Conservation (phyloP, 345 rosid genomes). For the Cardamine occulta region DNA sequence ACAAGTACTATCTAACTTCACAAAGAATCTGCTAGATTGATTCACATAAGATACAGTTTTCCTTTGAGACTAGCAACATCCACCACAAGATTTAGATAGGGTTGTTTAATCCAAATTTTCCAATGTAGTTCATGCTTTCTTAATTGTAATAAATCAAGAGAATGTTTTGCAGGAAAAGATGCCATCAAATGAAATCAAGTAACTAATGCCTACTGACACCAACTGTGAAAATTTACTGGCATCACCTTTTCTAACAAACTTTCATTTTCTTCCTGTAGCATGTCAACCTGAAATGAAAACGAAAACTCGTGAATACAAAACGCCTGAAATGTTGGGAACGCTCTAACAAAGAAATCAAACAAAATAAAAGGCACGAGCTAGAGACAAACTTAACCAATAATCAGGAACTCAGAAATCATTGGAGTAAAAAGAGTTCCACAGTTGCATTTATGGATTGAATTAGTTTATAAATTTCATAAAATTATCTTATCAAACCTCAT, state of each 20-base stretch:
- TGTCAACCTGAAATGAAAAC: conserved; percentile 67
- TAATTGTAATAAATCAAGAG: not conserved
- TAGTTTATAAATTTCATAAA: conserved; percentile 20
- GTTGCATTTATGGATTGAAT: not conserved
- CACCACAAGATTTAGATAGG: not conserved
- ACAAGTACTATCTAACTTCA: conserved; percentile 8
- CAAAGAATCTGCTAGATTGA: conserved; percentile 16
- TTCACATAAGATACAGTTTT: conserved; percentile 1
- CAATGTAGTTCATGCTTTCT: not conserved
- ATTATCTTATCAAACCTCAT: conserved; percentile 60
- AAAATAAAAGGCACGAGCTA: conserved; percentile 4
- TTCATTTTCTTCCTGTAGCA: conserved; percentile 77
- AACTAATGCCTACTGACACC: conserved; percentile 25
- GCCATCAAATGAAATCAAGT: not conserved
- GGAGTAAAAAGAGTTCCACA: conserved; percentile 6
- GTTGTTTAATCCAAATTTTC: not conserved
- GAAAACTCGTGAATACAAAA: conserved; percentile 19
- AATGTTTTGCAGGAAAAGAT: not conserved
- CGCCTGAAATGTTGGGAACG: not conserved
- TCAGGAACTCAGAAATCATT: conserved; percentile 11
- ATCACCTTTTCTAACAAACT: conserved; percentile 62
- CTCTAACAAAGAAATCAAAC: not conserved
- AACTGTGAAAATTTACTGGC: conserved; percentile 39
- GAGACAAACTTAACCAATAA: conserved; percentile 7
- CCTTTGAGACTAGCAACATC: not conserved